phyloP scores from a whole-genome alignment of 129 eudicot genomes.

The Flaveria brownii region DNA sequence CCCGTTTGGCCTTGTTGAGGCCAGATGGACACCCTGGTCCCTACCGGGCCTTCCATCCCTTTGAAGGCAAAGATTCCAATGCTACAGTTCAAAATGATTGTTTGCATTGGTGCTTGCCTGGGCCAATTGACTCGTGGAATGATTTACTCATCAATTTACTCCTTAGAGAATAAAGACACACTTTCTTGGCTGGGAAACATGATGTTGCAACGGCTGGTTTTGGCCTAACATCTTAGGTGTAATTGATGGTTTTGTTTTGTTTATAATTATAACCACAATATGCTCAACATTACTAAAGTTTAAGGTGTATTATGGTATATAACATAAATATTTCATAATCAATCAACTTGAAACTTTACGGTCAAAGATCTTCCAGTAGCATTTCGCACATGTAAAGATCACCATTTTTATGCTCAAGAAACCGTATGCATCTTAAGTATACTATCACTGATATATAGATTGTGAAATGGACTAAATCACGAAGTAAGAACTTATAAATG shows the following conservation, averaged over 20 bases:
- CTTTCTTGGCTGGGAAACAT: neutral
- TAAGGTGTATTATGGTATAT: neutral
- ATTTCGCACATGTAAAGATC: neutral
- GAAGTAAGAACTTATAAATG: neutral
- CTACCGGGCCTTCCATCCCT: conserved; percentile 63
- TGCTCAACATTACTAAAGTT: neutral
- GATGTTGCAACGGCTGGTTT: too few relatives aligned
- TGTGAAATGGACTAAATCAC: neutral
- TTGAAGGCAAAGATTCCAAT: conserved; percentile 44
- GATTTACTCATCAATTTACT: conserved; percentile 63
- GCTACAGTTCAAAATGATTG: conserved; percentile 71
- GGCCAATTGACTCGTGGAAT: conserved; percentile 90
- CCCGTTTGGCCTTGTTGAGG: conserved; percentile 60
- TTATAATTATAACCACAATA: neutral
- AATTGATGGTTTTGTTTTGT: neutral
- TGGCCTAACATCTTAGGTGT: too few relatives aligned
- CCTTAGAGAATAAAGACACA: neutral
- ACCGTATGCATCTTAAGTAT: neutral
- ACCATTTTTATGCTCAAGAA: neutral
- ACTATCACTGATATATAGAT: too few relatives aligned
- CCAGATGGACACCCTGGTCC: conserved; percentile 95
- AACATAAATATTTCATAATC: too few relatives aligned
- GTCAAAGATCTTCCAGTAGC: neutral
- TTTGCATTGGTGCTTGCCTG: conserved; percentile 96
- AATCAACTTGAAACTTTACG: neutral